Evolutionary conservation across 805 yeast genomes (phyloP).

Genomic region (Wickerhamomyces pijperi): DNA sequence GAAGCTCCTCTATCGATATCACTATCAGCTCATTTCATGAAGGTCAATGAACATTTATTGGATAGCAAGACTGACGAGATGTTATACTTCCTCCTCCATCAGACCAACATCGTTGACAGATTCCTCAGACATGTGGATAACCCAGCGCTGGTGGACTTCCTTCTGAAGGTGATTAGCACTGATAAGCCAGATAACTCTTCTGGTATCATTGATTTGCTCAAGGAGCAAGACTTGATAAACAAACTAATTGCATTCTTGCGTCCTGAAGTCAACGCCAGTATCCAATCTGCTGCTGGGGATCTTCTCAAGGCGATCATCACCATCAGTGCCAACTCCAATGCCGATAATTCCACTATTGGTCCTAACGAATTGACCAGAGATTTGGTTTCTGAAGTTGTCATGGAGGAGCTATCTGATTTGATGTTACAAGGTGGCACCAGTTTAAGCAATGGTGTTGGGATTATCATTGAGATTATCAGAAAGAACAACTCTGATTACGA

Average conservation of each 20-base stretch:
- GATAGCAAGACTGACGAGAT: constrained; percentile 83
- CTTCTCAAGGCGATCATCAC: constrained; percentile 89
- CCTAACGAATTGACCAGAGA: constrained; percentile 92
- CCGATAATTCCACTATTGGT: constrained; percentile 85
- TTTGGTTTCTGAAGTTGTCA: constrained; percentile 64
- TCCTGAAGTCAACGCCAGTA: constrained; percentile 55
- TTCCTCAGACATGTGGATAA: constrained; percentile 82
- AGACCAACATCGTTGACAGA: constrained; percentile 61
- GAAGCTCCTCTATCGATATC: constrained; percentile 59
- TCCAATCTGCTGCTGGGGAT: constrained; percentile 91
- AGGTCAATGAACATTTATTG: constrained; percentile 78
- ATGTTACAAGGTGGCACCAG: constrained; percentile 84
- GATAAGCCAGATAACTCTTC: constrained; percentile 87
- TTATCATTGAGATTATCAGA: constrained; percentile 85
- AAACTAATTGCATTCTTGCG: constrained; percentile 60
- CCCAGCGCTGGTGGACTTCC: constrained; percentile 89
- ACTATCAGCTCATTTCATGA: constrained; percentile 81
- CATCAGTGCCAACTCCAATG: constrained; percentile 84
- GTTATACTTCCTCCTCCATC: constrained; percentile 56
- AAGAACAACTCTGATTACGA: constrained; percentile 96
- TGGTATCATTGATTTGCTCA: constrained; percentile 69
- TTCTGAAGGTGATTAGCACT: constrained; percentile 80
- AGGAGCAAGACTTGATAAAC: constrained; percentile 63
- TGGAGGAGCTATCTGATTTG: constrained; percentile 55
- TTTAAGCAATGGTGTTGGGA: constrained; percentile 87